Conservation (phyloP, 2,329 filamentous ascomycete species). For the Colletotrichum sp. region DNA sequence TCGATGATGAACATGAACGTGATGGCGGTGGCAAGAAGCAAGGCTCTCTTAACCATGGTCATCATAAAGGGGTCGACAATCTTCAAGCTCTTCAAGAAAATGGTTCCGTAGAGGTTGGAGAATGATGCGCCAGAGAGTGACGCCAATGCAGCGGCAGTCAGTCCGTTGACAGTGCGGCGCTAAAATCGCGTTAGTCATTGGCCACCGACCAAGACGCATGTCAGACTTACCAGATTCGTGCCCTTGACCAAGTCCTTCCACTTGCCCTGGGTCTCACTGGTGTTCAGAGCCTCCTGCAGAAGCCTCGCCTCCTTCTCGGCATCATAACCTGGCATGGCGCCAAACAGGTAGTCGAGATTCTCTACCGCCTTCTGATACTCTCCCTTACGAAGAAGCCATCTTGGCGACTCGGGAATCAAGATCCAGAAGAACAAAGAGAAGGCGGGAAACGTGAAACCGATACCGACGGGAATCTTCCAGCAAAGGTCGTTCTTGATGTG, state of each 20-base stretch:
- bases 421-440: slow-evolving; percentile 18
- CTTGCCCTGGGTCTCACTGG: background rate
- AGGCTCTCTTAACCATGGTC: slow-evolving; percentile 25
- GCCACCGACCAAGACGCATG: rapidly evolving
- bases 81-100: slow-evolving; percentile 24
- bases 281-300: slow-evolving; percentile 15
- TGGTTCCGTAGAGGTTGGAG: slow-evolving; percentile 24
- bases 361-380: slow-evolving; percentile 15
- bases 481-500: slow-evolving; percentile 17
- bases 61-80: slow-evolving; percentile 30
- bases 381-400: slow-evolving; percentile 30
- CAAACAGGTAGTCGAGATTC: slow-evolving; percentile 21
- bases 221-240: background rate
- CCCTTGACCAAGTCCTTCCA: slow-evolving; percentile 17
- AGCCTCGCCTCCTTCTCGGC: slow-evolving; percentile 21
- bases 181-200: background rate
- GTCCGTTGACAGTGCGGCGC: slow-evolving; percentile 14
- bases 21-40: slow-evolving; percentile 20
- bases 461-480: slow-evolving; percentile 24
- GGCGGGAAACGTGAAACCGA: slow-evolving; percentile 21
- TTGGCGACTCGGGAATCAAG: slow-evolving; percentile 29
- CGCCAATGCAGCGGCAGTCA: slow-evolving; percentile 4
- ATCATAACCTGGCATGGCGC: slow-evolving; percentile 15
- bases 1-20: slow-evolving; percentile 23
- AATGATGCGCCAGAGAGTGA: slow-evolving; percentile 25